phyloP scores from a whole-genome alignment of 768 basidiomycete genomes.

The Russula earlei region DNA sequence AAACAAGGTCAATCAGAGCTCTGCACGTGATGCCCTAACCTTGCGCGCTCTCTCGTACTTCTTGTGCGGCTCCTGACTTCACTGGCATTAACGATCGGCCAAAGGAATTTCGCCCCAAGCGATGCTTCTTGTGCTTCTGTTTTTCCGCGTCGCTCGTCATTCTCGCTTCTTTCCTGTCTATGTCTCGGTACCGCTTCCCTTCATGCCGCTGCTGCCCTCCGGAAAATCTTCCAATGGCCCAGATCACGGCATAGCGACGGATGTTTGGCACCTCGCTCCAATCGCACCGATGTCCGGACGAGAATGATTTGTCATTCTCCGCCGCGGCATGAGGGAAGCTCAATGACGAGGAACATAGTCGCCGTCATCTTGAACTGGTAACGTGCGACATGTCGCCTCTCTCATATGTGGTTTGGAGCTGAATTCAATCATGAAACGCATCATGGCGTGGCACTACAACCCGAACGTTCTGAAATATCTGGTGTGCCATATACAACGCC shows the following conservation, averaged over 20 bases:
- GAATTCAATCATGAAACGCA: constrained; percentile 36
- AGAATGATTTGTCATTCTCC: not conserved
- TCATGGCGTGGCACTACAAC: constrained; percentile 59
- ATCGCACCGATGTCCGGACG: not conserved
- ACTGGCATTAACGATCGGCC: not conserved
- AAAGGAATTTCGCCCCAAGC: not conserved
- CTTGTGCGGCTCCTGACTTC: too few relatives aligned
- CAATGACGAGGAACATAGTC: constrained; percentile 17
- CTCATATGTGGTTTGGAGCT: constrained; percentile 41
- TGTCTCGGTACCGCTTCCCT: not conserved
- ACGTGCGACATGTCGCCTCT: constrained; percentile 42
- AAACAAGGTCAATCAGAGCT: too few relatives aligned
- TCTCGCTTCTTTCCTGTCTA: not conserved
- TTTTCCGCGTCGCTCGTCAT: not conserved
- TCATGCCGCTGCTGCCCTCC: not conserved
- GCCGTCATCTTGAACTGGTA: constrained; percentile 62
- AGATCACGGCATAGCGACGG: not conserved
- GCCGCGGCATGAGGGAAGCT: not conserved
- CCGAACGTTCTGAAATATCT: constrained; percentile 33
- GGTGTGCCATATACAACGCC: constrained; percentile 28
- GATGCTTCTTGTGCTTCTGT: not conserved
- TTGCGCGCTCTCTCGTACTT: too few relatives aligned
- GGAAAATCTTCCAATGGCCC: not conserved
- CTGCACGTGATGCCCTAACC: too few relatives aligned
- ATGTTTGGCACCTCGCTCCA: not conserved